phyloP scores from a whole-genome alignment of 2,329 filamentous ascomycete species.

The Alternaria postmessia region DNA sequence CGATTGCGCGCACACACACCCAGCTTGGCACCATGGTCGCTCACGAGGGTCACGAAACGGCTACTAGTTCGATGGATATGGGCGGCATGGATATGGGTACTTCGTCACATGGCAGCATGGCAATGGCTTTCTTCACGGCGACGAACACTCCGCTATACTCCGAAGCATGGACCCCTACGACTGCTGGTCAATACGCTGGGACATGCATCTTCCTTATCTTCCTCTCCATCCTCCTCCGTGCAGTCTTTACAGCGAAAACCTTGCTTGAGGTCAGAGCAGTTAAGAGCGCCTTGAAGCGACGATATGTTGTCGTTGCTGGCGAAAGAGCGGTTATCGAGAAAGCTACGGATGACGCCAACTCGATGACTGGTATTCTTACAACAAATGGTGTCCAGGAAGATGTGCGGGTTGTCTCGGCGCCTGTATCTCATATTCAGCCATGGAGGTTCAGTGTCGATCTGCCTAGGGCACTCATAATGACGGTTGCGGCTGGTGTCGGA shows the following conservation, averaged over 20 bases:
- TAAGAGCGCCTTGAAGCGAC: slow-evolving; percentile 73
- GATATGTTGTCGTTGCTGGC: slow-evolving; percentile 78
- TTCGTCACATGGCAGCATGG: slow-evolving; percentile 52
- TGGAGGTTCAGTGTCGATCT: slow-evolving; percentile 86
- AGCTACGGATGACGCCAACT: slow-evolving; percentile 62
- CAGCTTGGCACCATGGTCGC: slow-evolving; percentile 40
- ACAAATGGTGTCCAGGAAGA: slow-evolving; percentile 83
- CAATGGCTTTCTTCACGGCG: slow-evolving; percentile 70
- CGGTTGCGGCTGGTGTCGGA: slow-evolving; percentile 76
- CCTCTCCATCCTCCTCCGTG: slow-evolving; percentile 74
- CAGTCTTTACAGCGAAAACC: slow-evolving; percentile 73
- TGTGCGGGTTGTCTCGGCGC: slow-evolving; percentile 74
- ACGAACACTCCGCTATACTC: slow-evolving; percentile 72
- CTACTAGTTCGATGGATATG: slow-evolving; percentile 22
- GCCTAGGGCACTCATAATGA: slow-evolving; percentile 74
- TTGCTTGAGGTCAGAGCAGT: slow-evolving; percentile 72
- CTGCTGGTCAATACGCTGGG: slow-evolving; percentile 77
- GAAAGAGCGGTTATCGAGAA: slow-evolving; percentile 67
- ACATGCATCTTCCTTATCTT: slow-evolving; percentile 91
- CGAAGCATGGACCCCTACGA: slow-evolving; percentile 74
- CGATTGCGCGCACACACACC: neutral
- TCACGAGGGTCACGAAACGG: slow-evolving; percentile 38
- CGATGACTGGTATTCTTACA: slow-evolving; percentile 71
- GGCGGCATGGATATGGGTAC: slow-evolving; percentile 32
- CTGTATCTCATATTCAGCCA: slow-evolving; percentile 64